Base-by-base conservation (phyloP, 257 asterid species). In the Fraxinus pennsylvanica region DNA sequence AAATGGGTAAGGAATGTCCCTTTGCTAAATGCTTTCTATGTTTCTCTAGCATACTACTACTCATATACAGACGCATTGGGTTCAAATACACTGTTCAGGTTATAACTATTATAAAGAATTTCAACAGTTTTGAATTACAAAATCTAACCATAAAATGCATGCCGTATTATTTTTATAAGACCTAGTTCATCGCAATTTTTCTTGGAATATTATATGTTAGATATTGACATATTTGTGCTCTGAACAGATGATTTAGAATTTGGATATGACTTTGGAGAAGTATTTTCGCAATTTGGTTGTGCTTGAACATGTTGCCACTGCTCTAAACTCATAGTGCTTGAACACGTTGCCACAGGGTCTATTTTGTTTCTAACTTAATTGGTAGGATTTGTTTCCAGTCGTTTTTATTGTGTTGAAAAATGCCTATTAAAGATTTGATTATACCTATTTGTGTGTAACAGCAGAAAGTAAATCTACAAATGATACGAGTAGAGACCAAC, bases 381-480 rank as follows among this genome's bases (percentile, higher is more conserved):
- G 22, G 61, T 43, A 43, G 61, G 22, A 38, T 17, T 50, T 17
- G 61, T 52, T 52, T 52, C 61, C 61, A 3, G 17, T 52, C 61
- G 17, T 52, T 52, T 14, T 14, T 17, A 17, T 52, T 52, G 17
- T 43, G 17, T 43, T 43, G 17, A 10, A 43, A 43, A 0, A 12
- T 54, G 8, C 65, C 13, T 12, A 22, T 59, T 21, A 54, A 54
- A 25, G 65, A 61, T 25, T 61, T 74, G 36, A 41, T 33, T 13
- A 41, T n/a, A 52, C 38, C 25, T 74, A 68, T 81, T 6, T 69
- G 33, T 75, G 74, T 74, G 54, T 79, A 39, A 65, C 94, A 92
- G 96, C 88, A 5, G 96, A 90, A 78, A 89, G 90, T 80, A 91
- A 90, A 84, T 87, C 93, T 21, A 85, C 96, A n/a, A 85, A 84